Evolutionary conservation across 2,329 filamentous ascomycete species (phyloP).

Genomic region (Botrytis porri): DNA sequence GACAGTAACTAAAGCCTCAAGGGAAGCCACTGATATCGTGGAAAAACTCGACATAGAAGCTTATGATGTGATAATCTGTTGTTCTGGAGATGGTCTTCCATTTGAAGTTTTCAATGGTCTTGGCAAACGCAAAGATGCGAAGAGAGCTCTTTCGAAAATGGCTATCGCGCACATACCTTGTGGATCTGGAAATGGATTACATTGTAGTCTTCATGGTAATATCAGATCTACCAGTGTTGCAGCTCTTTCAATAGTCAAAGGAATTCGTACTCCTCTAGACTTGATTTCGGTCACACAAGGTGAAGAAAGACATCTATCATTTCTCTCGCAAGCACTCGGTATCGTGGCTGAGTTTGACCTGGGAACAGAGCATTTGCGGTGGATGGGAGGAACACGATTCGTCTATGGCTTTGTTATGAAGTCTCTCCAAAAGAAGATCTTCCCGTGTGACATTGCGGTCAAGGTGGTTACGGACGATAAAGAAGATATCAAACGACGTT

Average conservation of each 20-base stretch:
- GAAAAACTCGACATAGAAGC: constrained; percentile 69
- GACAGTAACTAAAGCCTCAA: constrained; percentile 63
- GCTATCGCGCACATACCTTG: constrained; percentile 84
- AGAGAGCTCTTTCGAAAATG: constrained; percentile 66
- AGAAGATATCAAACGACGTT: constrained; percentile 66
- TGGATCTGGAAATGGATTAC: constrained; percentile 88
- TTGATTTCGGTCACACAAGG: constrained; percentile 85
- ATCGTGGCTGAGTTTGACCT: constrained; percentile 86
- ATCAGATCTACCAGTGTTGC: constrained; percentile 56
- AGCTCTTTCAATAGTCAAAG: constrained; percentile 80
- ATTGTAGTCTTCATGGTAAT: constrained; percentile 75
- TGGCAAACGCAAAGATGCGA: constrained; percentile 69
- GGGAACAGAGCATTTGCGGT: constrained; percentile 81
- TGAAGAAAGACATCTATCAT: constrained; percentile 68
- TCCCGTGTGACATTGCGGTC: constrained; percentile 81
- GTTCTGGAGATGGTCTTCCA: constrained; percentile 84
- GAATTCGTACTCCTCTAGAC: constrained; percentile 73
- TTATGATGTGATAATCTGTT: constrained; percentile 81
- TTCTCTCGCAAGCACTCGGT: constrained; percentile 83
- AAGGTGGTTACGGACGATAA: constrained; percentile 78
- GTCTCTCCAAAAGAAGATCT: constrained; percentile 70
- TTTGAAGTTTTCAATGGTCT: constrained; percentile 94
- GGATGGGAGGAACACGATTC: constrained; percentile 81
- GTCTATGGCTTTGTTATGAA: constrained; percentile 74
- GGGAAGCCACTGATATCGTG: constrained; percentile 76